Conservation (phyloP, 495 filamentous ascomycete species). For the Neurospora terricola region DNA sequence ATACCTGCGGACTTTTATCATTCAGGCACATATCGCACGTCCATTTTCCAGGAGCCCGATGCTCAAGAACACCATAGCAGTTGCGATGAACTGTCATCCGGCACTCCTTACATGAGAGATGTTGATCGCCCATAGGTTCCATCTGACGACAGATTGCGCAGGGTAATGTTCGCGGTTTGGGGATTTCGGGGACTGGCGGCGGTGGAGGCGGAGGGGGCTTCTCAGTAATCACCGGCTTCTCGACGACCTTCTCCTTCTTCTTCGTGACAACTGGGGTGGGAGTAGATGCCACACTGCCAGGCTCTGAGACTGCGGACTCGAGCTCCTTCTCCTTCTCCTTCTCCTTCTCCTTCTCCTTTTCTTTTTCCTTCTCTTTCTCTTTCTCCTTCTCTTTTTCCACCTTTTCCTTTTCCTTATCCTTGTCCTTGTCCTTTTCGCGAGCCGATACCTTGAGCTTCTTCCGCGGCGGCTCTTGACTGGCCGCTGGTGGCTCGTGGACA, state of each 20-base stretch:
- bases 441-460: slow-evolving; percentile 42
- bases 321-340: slow-evolving; percentile 26
- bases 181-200: slow-evolving; percentile 58
- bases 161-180: slow-evolving; percentile 64
- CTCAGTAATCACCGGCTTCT: slow-evolving; percentile 24
- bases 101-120: slow-evolving; percentile 72
- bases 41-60: slow-evolving; percentile 71
- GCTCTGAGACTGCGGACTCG: slow-evolving; percentile 34
- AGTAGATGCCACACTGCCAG: slow-evolving; percentile 12
- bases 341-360: slow-evolving; percentile 1
- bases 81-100: slow-evolving; percentile 85
- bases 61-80: slow-evolving; percentile 77
- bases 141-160: slow-evolving; percentile 76
- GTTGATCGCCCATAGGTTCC: slow-evolving; percentile 61
- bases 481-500: slow-evolving; percentile 4
- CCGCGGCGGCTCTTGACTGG: slow-evolving; percentile 33
- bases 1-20: slow-evolving; percentile 76
- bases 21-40: slow-evolving; percentile 92
- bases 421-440: slow-evolving; percentile 40
- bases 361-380: slow-evolving; percentile 41
- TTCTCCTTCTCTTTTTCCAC: slow-evolving; percentile 40
- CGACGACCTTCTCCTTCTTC: slow-evolving; percentile 56
- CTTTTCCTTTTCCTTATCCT: slow-evolving; percentile 38
- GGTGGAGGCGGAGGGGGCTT: slow-evolving; percentile 27
- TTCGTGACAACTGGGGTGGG: slow-evolving; percentile 33